Evolutionary conservation across 2,329 filamentous ascomycete species (phyloP).

Genomic region (Phyllosticta capitalensis): DNA sequence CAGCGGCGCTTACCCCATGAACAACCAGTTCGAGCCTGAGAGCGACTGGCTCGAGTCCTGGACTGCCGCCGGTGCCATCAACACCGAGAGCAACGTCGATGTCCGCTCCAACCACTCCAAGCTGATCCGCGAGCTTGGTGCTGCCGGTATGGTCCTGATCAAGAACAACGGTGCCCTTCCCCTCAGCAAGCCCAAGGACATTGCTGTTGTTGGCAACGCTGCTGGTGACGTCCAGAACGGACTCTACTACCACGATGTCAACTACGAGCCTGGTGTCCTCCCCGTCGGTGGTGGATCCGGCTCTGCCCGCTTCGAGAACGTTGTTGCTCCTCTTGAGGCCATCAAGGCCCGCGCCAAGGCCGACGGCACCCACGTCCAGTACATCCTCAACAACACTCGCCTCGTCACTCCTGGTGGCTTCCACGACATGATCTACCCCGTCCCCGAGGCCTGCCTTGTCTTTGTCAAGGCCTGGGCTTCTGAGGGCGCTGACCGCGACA

Average conservation of each 20-base stretch:
- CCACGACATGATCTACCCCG: conserved; percentile 17
- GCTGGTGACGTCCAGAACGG: conserved; percentile 43
- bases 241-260: conserved; percentile 21
- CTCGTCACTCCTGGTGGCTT: conserved; percentile 1
- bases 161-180: conserved; percentile 46
- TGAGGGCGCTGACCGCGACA: conserved; percentile 35
- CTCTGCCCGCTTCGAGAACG: conserved; percentile 27
- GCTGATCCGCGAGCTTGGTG: conserved; percentile 32
- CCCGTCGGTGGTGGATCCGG: conserved; percentile 33
- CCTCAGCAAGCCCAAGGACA: conserved; percentile 41
- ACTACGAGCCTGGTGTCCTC: conserved; percentile 35
- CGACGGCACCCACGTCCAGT: conserved; percentile 4
- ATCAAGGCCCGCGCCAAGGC: conserved; percentile 22
- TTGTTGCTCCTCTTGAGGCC: conserved; percentile 34
- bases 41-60: conserved; percentile 13
- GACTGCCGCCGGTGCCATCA: conserved; percentile 13
- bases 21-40: conserved; percentile 5
- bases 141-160: conserved; percentile 34
- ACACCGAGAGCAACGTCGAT: conserved; percentile 5
- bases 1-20: conserved; percentile 1
- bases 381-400: conserved; percentile 10
- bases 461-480: conserved; percentile 48
- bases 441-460: conserved; percentile 43
- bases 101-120: conserved; percentile 27
- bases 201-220: conserved; percentile 43